Conservation (phyloP, 2,329 filamentous ascomycete genomes). For the Xylariales sp. region DNA sequence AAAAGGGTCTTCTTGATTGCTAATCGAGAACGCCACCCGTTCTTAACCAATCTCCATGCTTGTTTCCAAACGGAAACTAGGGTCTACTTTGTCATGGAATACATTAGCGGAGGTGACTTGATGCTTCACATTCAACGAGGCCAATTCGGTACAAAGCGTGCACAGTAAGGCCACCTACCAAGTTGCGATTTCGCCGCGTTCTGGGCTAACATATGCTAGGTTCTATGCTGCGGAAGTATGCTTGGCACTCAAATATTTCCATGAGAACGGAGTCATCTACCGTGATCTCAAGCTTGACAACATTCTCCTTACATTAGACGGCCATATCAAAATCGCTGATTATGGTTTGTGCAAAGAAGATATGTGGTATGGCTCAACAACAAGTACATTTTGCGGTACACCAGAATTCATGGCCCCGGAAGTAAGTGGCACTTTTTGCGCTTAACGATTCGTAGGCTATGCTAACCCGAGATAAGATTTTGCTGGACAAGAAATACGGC, state of each 20-base stretch:
- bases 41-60: slow-evolving; percentile 92
- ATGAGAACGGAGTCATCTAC: slow-evolving; percentile 99
- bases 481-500: slow-evolving; percentile 98
- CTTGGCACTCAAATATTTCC: slow-evolving; percentile 97
- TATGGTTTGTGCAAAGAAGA: slow-evolving; percentile 99
- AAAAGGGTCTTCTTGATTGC: slow-evolving; percentile 97
- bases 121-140: slow-evolving; percentile 99
- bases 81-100: slow-evolving; percentile 99
- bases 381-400: slow-evolving; percentile 98
- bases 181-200: neutral
- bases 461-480: slow-evolving; percentile 71
- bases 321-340: slow-evolving; percentile 98
- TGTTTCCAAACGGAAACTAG: slow-evolving; percentile 99
- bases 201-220: slow-evolving; percentile 56
- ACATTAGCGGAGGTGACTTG: slow-evolving; percentile 96
- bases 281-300: slow-evolving; percentile 94
- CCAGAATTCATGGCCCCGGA: slow-evolving; percentile 99
- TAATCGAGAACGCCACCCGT: slow-evolving; percentile 96
- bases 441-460: neutral
- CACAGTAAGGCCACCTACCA: slow-evolving; percentile 74
- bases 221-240: slow-evolving; percentile 99
- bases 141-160: slow-evolving; percentile 93
- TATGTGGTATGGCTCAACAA: slow-evolving; percentile 99
- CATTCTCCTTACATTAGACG: slow-evolving; percentile 92
- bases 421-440: slow-evolving; percentile 62